A percentile compares a stretch with the other conserved stretches of the same genome.
These are phyloP conservation scores for Aspergillus felis DNA, from an alignment of 2,329 filamentous ascomycete genomes.

Conservation along the genomic window DNA sequence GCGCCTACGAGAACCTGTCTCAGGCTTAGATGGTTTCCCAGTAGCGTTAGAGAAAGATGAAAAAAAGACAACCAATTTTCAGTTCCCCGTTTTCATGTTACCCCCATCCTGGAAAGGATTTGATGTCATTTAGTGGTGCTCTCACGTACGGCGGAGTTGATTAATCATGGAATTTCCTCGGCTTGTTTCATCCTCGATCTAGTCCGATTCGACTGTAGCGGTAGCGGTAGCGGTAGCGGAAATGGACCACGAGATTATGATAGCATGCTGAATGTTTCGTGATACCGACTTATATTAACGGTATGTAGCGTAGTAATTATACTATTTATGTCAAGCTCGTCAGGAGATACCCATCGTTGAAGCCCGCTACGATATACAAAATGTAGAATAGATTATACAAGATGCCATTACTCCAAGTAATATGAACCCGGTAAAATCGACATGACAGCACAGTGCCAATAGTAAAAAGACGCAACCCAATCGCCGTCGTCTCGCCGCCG, in stretches of 20 bases:
- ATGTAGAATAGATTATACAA: not conserved
- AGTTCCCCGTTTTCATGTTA: slow-evolving; percentile 5
- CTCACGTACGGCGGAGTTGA: slow-evolving; percentile 12
- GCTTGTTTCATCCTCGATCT: slow-evolving; percentile 1
- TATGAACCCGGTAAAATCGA: not conserved
- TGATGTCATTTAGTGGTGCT: slow-evolving; percentile 9
- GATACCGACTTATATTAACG: not conserved
- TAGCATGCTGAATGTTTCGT: not conserved
- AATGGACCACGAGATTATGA: not conserved
- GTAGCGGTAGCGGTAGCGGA: slow-evolving; percentile 7
- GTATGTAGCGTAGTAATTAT: not conserved
- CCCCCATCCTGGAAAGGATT: not conserved
- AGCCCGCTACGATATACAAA: not conserved
- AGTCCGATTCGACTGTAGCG: not conserved
- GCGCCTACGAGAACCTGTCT: slow-evolving; percentile 60
- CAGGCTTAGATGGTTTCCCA: slow-evolving; percentile 40
- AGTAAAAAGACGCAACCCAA: not conserved
- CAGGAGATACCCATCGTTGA: not conserved
- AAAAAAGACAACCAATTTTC: slow-evolving; percentile 8
- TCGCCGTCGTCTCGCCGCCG: not conserved
- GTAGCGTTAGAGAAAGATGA: slow-evolving; percentile 11
- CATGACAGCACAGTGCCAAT: not conserved
- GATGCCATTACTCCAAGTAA: not conserved
- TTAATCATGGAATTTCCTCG: slow-evolving; percentile 9
- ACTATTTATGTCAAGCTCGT: not conserved